Conservation (phyloP, 495 filamentous ascomycete genomes). For the Durotheca rogersii region DNA sequence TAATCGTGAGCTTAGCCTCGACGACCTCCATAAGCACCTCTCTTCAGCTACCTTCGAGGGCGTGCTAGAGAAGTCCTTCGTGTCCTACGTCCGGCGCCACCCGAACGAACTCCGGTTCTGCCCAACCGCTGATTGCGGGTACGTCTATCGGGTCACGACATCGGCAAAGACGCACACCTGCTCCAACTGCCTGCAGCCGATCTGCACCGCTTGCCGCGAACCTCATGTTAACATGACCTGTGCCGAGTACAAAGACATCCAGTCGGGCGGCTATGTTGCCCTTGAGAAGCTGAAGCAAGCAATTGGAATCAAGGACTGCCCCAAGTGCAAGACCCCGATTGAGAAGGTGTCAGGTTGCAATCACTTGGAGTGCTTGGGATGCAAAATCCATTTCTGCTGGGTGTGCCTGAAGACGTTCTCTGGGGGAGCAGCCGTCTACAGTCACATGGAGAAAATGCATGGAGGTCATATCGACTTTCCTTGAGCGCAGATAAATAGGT, state of each 20-base stretch:
- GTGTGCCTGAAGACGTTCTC: slow-evolving; percentile 37
- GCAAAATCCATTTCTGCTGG: slow-evolving; percentile 53
- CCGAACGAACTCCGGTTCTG: slow-evolving; percentile 42
- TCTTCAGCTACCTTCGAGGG: slow-evolving; percentile 41
- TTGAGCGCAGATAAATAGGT: no score
- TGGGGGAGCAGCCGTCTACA: slow-evolving; percentile 2
- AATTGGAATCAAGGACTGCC: slow-evolving; percentile 41
- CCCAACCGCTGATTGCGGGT: slow-evolving; percentile 43
- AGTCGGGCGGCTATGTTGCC: slow-evolving; percentile 32
- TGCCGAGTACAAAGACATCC: slow-evolving; percentile 35
- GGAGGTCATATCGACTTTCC: no score
- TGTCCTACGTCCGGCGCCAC: slow-evolving; percentile 38
- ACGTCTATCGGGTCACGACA: slow-evolving; percentile 39
- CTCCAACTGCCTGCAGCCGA: slow-evolving; percentile 35
- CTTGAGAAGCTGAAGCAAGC: slow-evolving; percentile 31
- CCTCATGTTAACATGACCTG: slow-evolving; percentile 42
- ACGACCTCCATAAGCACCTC: slow-evolving; percentile 41
- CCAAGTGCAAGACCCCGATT: slow-evolving; percentile 42
- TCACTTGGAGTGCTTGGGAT: slow-evolving; percentile 55
- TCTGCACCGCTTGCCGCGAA: slow-evolving; percentile 44
- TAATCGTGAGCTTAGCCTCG: slow-evolving; percentile 26
- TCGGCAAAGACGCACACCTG: slow-evolving; percentile 36
- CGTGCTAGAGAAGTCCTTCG: slow-evolving; percentile 41
- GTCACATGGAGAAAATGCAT: slow-evolving; percentile 16
- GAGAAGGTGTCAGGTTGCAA: slow-evolving; percentile 50